These are phyloP conservation scores for Claviceps paspali DNA, from an alignment of 2,329 filamentous ascomycete species.

Conservation along the genomic window DNA sequence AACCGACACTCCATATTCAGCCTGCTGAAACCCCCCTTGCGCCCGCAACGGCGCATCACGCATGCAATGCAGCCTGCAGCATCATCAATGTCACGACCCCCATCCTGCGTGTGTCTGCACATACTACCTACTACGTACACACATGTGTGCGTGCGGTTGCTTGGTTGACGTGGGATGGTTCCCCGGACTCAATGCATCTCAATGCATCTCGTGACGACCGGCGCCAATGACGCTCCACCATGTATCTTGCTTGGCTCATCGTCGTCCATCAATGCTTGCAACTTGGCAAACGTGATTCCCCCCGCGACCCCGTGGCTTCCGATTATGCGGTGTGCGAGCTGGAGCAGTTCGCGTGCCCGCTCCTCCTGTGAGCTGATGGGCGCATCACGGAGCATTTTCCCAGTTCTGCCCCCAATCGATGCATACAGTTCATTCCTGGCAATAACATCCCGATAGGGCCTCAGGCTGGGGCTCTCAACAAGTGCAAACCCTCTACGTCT, in stretches of 20 bases:
- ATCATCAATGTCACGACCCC: too few species aligned
- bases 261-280: background rate
- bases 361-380: background rate
- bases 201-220: background rate
- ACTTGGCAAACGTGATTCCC: background rate
- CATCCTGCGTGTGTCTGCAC: too few species aligned
- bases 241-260: too few species aligned
- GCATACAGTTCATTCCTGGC: too few species aligned
- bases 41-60: constrained; percentile 5
- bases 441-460: too few species aligned
- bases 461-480: too few species aligned
- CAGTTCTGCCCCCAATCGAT: too few species aligned
- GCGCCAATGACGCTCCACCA: background rate
- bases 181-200: constrained; percentile 1
- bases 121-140: too few species aligned
- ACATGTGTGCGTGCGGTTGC: too few species aligned
- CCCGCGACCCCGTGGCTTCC: background rate
- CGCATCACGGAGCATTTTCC: background rate
- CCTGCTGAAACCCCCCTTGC: background rate
- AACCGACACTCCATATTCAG: background rate
- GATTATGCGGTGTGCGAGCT: constrained; percentile 5
- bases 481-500: too few species aligned
- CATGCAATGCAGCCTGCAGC: too few species aligned
- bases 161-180: background rate
- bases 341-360: constrained; percentile 1